A percentile compares a stretch with the other conserved stretches of the same genome.
Conservation (phyloP, 2,329 filamentous ascomycete species). For the Colletotrichum nymphaeae region DNA sequence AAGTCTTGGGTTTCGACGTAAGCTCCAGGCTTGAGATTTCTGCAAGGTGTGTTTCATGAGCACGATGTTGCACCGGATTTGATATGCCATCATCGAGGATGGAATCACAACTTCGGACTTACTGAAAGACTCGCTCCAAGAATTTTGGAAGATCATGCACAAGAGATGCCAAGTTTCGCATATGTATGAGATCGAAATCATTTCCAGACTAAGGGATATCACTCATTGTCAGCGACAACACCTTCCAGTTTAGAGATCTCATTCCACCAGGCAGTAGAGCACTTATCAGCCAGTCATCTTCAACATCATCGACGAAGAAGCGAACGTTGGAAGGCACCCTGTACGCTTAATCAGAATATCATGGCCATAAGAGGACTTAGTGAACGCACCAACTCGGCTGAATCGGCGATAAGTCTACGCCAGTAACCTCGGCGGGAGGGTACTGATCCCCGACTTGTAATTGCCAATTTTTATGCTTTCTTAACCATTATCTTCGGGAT, state of each 20-base stretch:
- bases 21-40: slow-evolving; percentile 51
- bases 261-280: neutral
- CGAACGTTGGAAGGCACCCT: neutral
- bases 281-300: neutral
- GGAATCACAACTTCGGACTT: neutral
- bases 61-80: neutral
- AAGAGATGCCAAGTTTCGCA: neutral
- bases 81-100: slow-evolving; percentile 5
- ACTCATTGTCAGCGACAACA: too few species aligned
- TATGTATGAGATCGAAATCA: neutral
- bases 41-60: slow-evolving; percentile 35
- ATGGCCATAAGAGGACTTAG: neutral
- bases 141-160: neutral
- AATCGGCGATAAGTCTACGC: slow-evolving; percentile 41
- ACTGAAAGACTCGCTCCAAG: neutral
- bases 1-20: slow-evolving; percentile 60
- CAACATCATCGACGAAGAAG: neutral
- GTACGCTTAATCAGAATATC: neutral
- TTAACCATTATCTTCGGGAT: neutral
- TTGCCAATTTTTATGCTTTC: slow-evolving; percentile 36
- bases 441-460: neutral
- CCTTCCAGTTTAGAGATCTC: too few species aligned
- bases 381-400: slow-evolving; percentile 30
- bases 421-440: slow-evolving; percentile 39
- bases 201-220: neutral